Evolutionary conservation across 2,329 filamentous ascomycete genomes (phyloP), one percentile per base, ranked within the genome.

Genomic region (Colletotrichum sp.): DNA sequence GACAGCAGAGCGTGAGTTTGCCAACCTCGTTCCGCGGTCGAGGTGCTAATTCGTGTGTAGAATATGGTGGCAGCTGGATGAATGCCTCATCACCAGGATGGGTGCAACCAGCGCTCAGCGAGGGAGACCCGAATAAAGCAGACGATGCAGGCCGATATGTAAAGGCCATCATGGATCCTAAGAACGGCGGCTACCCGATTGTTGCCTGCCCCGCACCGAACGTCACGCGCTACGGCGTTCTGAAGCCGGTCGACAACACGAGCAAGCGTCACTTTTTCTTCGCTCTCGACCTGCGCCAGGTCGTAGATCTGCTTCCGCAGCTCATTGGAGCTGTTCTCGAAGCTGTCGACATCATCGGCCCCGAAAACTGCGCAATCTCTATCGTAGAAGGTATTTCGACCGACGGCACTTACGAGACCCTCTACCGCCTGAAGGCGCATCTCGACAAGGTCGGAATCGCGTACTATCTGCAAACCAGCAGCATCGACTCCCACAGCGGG

Each of bases 371-470:
- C 77, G 88, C 86, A 1, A 81, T 92, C 2, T 91, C 89, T 4
- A 87, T 92, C 27, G 85, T 92, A 13, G 90, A 91, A 77, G 90
- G 90, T 19, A 85, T 89, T 77, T 91, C 90, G 0, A 80, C 85
- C 27, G 90, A 92, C 75, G 90, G 89, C 9, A 92, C 90, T 0
- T 84, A 80, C 36, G 88, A 90, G 55, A 83, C 91, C 7, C 84
- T 92, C 1, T 74, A 81, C 3, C 82, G 83, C 1, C 79, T 92
- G 12, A 80, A 80, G 3, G 79, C 82, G 1, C 89, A 84, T 6
- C 79, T 92, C 0, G 79, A 86, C 16, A 78, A 78, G 0, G 61
- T 88, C 1, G 85, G 85, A 3, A 76, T 85, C 2, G 73, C 78
- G 1, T 91, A 90, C 78, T 82, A 85, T 74, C 84, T 89, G 66